Base-by-base conservation (phyloP, 1,284 basidiomycete species). In the Violaceomyces palustris region DNA sequence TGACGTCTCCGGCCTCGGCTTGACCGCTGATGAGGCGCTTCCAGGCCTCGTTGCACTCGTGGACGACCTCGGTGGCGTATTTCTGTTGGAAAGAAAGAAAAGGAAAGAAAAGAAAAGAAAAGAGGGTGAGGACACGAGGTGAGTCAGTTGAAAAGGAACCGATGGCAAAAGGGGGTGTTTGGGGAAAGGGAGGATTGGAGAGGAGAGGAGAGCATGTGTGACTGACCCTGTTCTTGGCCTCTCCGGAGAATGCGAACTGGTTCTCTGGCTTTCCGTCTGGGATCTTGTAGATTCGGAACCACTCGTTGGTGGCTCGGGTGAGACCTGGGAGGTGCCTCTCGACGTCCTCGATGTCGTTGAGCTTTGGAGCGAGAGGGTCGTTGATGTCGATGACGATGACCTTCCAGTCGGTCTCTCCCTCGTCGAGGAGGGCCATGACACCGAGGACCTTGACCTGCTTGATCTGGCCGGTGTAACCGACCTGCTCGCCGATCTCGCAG, bases 361-460 rank as follows among this genome's bases (percentile, higher is more conserved):
- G 82, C 78, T 93, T 90, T 72, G 86, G 79, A 25, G 94, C 94
- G 53, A 98, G 84, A 37, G 94, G 94, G 76, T 98, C 94, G 72
- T 86, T 84, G 67, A 97, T 82, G 75, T 98, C 94, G 63, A 98
- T 90, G 73, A 94, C 94, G 26, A 68, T 64, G 21, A 66, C 54
- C 61, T 67, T 69, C 64, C 67, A 65, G 49, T 61, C 66, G 31
- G 70, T 71, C 56, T 73, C 69, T 35, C 69, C 70, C 50, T 72
- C 69, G 54, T 73, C 70, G 41, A 73, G 62, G 47, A 99, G 82
- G 42, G 94, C 94, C 93, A 98, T 98, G 81, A 98, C 94, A 65
- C 94, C 94, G 73, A 99, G 88, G 58, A 98, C 89, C 81, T 99
- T 99, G 83, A 99, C 94, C 78, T 98, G 94, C 81, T 99, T 99